phyloP scores from a whole-genome alignment of 257 asterid species.

The Scutellaria baicalensis region DNA sequence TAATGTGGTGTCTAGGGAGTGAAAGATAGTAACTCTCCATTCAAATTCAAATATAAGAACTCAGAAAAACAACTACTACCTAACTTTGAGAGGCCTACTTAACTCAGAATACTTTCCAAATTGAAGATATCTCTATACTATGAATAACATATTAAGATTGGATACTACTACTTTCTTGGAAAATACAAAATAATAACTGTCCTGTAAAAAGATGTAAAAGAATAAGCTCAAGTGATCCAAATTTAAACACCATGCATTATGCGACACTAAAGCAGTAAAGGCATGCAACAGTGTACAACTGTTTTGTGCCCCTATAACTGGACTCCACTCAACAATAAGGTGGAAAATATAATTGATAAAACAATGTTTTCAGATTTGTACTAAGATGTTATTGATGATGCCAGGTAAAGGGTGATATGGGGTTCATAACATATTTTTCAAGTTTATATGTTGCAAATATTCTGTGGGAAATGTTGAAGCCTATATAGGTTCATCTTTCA shows the following conservation, averaged over 20 bases:
- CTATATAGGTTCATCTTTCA: not conserved
- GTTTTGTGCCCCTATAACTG: not conserved
- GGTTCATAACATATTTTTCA: not conserved
- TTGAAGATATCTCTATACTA: not conserved
- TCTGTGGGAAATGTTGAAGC: not conserved
- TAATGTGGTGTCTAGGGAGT: no score
- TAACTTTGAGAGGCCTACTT: no score
- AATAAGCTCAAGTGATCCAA: not conserved
- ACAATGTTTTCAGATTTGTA: not conserved
- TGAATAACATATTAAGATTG: not conserved
- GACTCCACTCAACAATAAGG: not conserved
- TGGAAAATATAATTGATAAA: not conserved
- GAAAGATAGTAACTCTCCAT: no score
- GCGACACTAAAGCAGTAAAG: not conserved
- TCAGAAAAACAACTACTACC: no score
- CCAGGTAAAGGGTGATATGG: not conserved
- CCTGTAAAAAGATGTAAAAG: not conserved
- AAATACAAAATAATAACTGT: not conserved
- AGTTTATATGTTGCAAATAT: not conserved
- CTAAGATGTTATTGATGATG: not conserved
- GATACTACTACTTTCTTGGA: not conserved
- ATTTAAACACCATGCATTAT: not conserved
- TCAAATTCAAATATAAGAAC: no score
- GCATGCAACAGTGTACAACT: not conserved
- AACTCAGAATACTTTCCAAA: not conserved